Evolutionary conservation across 208 protist species (phyloP), one percentile per base, ranked within the genome.

Genomic region (Angomonas desouzai): DNA sequence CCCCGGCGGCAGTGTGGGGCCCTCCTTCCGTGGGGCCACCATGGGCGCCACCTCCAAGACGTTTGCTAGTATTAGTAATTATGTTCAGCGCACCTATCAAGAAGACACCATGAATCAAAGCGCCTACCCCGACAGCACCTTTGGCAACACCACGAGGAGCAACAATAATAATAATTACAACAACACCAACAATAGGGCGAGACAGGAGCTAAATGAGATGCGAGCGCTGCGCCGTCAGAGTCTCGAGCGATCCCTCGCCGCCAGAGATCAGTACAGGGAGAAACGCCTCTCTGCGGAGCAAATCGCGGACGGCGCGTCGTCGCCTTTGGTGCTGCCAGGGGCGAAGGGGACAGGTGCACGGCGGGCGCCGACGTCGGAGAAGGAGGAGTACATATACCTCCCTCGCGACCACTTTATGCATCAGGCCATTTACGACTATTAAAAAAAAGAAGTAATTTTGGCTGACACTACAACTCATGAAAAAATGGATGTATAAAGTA

Each of bases 381-480:
- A 61, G 36, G 65, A 77, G 49, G 72, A 79, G 28, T 92, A 92
- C 69, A 77, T 92, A 53, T 77, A 73, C 48, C 80, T 89, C 57
- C 82, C 85, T 18, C 73, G 75, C 7, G 81, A 88, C 40, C 78
- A 87, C 60, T 92, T 92, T 68, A 76, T 70, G 64, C 79, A 88
- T 63, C 71, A 72, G 23, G 28, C 60, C 0, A 75, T 86, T 10
- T 69, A 86, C 59, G 70, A 86, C 40, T 60, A 60, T 23, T 36
- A 60, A 60, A 11, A 23, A 9, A 57, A 36, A 20, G 7, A 57
- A 27, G 11, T 9, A 22, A 32, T 53, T 7, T 7, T n/a, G n/a
- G n/a, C n/a, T n/a, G n/a, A n/a, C n/a, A n/a, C n/a, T n/a, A n/a
- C n/a, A n/a, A n/a, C n/a, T n/a, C n/a, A n/a, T n/a, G n/a, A n/a